These are phyloP conservation scores for Bipolaris victoriae DNA, from an alignment of 2,329 filamentous ascomycete species.

Conservation along the genomic window DNA sequence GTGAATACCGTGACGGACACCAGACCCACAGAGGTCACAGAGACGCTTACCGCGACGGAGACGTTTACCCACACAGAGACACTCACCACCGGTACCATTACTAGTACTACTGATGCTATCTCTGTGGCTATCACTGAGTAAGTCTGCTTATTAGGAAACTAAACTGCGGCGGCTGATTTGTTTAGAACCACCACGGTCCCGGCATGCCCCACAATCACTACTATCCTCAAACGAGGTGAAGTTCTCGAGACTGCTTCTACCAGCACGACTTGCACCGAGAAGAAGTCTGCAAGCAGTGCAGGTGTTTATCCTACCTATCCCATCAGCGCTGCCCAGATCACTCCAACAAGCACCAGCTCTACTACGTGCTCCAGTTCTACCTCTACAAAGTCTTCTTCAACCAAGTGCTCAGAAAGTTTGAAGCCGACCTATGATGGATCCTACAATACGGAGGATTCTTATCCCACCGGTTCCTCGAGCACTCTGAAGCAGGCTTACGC, in stretches of 20 bases:
- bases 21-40: background rate
- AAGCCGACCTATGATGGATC: background rate
- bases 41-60: background rate
- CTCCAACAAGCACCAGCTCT: background rate
- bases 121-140: background rate
- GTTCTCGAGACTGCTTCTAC: background rate
- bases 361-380: background rate
- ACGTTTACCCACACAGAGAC: background rate
- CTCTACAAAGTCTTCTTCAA: background rate
- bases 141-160: background rate
- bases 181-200: background rate
- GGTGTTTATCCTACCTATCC: background rate
- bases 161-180: background rate
- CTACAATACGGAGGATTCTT: background rate
- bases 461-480: constrained; percentile 1
- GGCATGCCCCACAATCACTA: background rate
- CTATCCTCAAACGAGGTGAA: background rate
- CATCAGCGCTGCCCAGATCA: background rate
- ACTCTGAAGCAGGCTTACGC: background rate
- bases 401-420: background rate
- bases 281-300: background rate
- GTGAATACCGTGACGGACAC: background rate
- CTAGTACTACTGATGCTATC: background rate
- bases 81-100: background rate
- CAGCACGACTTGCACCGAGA: background rate